Conservation (phyloP, 2,329 filamentous ascomycete genomes). For the Onygena corvina region DNA sequence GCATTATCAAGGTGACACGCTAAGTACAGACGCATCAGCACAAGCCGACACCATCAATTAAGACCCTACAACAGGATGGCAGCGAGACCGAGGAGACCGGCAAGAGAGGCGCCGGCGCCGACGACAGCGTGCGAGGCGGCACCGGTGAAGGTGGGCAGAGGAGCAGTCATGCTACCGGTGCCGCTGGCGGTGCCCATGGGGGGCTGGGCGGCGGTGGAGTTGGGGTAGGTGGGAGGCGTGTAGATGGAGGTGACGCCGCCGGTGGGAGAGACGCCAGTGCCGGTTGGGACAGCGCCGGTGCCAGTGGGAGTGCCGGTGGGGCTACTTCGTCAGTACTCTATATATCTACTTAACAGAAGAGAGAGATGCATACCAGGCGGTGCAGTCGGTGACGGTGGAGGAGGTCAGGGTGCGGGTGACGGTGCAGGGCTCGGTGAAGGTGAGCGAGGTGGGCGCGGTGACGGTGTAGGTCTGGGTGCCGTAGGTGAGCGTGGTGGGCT, state of each 20-base stretch:
- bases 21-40: too few species aligned
- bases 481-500: slow-evolving; percentile 51
- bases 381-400: slow-evolving; percentile 41
- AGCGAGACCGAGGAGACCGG: slow-evolving; percentile 42
- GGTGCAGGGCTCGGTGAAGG: slow-evolving; percentile 59
- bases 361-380: slow-evolving; percentile 28
- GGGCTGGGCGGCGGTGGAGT: slow-evolving; percentile 16
- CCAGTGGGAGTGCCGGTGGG: slow-evolving; percentile 11
- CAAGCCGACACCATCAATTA: neutral
- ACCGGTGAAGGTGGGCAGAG: slow-evolving; percentile 36
- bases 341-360: too few species aligned
- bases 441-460: slow-evolving; percentile 56
- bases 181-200: slow-evolving; percentile 16
- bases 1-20: too few species aligned
- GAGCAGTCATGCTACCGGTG: slow-evolving; percentile 20
- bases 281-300: neutral
- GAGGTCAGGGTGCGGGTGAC: slow-evolving; percentile 43
- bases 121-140: slow-evolving; percentile 38
- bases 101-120: slow-evolving; percentile 40
- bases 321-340: slow-evolving; percentile 8
- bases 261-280: slow-evolving; percentile 13
- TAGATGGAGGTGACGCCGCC: slow-evolving; percentile 18
- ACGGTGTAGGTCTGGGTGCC: slow-evolving; percentile 57
- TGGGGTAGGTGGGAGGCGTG: slow-evolving; percentile 17
- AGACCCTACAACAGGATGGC: slow-evolving; percentile 39